Evolutionary conservation across 192 early-diverging fungal species (phyloP).

Genomic region (Gigaspora rosea): DNA sequence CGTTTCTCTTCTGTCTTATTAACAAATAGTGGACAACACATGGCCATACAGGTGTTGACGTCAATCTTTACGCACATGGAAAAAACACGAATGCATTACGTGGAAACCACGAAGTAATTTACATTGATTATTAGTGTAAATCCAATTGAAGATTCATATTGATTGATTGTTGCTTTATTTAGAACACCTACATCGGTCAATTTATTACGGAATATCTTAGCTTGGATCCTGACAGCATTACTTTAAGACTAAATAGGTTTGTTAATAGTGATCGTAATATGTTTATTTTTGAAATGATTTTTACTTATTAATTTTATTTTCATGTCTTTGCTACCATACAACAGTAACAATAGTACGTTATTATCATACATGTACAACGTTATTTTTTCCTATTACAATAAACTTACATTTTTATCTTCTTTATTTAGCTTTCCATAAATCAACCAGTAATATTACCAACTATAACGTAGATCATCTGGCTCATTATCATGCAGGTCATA

Average conservation of each 20-base stretch:
- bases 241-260: constrained; percentile 43
- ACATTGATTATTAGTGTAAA: neutral
- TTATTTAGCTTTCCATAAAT: neutral
- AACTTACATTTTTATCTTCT: neutral
- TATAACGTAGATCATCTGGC: neutral
- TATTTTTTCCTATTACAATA: neutral
- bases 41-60: constrained; percentile 94
- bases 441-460: neutral
- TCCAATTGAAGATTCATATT: neutral
- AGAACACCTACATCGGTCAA: constrained; percentile 65
- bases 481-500: neutral
- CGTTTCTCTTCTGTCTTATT: constrained; percentile 27
- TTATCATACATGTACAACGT: neutral
- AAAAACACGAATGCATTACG: constrained; percentile 41
- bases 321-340: no score
- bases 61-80: constrained; percentile 75
- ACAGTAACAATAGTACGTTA: no score
- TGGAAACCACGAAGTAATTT: constrained; percentile 58
- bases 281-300: neutral
- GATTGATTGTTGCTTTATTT: neutral
- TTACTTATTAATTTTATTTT: neutral
- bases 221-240: constrained; percentile 52
- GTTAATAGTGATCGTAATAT: neutral
- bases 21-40: constrained; percentile 75
- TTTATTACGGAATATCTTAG: constrained; percentile 56